Percentiles rank a stretch among this genome's conserved stretches.
Conservation (phyloP, 2,329 filamentous ascomycete genomes). For the Colletotrichum chlorophyti region DNA sequence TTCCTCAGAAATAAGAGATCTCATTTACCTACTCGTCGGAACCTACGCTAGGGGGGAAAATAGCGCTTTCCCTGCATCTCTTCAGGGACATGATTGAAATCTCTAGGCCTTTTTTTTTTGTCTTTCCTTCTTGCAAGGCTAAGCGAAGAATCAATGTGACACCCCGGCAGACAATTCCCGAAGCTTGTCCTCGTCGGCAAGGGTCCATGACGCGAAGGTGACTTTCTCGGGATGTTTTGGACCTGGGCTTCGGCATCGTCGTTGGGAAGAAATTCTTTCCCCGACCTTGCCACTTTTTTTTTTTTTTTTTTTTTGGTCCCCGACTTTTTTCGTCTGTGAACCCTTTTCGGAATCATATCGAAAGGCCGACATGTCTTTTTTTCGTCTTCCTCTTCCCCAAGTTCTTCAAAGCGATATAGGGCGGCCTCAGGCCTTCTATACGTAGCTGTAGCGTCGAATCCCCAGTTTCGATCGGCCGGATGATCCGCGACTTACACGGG, state of each 20-base stretch:
- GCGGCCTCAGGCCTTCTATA: too few species aligned
- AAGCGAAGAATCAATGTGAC: neutral
- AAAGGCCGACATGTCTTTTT: too few species aligned
- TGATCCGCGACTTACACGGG: neutral
- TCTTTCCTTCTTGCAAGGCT: neutral
- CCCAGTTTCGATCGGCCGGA: neutral
- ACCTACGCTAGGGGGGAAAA: slow-evolving; percentile 6
- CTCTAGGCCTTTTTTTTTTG: neutral
- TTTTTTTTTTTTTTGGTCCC: too few species aligned
- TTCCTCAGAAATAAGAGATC: slow-evolving; percentile 5
- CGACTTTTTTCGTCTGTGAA: neutral
- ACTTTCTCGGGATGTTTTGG: slow-evolving; percentile 5
- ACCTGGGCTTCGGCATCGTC: neutral
- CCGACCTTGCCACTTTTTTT: slow-evolving; percentile 8
- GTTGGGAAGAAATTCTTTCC: slow-evolving; percentile 8
- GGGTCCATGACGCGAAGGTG: slow-evolving; percentile 19
- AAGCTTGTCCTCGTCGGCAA: slow-evolving; percentile 8
- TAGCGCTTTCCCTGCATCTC: slow-evolving; percentile 5
- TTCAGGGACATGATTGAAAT: too few species aligned
- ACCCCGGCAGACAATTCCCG: slow-evolving; percentile 18
- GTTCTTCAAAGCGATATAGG: too few species aligned
- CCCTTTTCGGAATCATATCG: too few species aligned
- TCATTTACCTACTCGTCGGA: neutral
- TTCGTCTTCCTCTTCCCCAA: neutral
- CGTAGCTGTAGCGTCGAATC: neutral